phyloP scores from a whole-genome alignment of 495 filamentous ascomycete genomes.

The Staphylotrichum longicolle region DNA sequence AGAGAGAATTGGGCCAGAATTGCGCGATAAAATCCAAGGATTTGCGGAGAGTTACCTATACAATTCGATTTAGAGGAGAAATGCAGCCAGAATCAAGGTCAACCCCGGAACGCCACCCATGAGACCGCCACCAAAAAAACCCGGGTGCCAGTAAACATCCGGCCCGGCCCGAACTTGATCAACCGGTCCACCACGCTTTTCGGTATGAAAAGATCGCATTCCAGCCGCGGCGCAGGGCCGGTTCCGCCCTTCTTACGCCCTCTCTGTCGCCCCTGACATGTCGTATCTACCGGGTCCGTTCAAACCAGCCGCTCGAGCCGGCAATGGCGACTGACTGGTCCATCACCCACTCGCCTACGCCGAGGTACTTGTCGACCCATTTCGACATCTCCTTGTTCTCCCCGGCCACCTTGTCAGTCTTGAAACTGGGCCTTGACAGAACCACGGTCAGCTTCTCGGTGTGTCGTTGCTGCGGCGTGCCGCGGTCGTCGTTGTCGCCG shows the following conservation, averaged over 20 bases:
- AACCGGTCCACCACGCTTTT: conserved; percentile 6
- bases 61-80: conserved; percentile 11
- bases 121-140: conserved; percentile 8
- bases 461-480: neutral
- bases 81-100: conserved; percentile 11
- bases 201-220: neutral
- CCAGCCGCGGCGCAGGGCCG: neutral
- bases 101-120: conserved; percentile 24
- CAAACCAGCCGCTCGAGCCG: conserved; percentile 83
- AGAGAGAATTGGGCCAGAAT: conserved; percentile 9
- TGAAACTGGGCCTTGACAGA: conserved; percentile 71
- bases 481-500: too few species aligned
- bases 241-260: conserved; percentile 33
- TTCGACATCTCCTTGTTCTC: conserved; percentile 82
- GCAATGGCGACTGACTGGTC: conserved; percentile 91
- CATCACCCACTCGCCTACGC: conserved; percentile 96
- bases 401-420: conserved; percentile 73
- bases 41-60: neutral
- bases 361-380: conserved; percentile 93
- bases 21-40: conserved; percentile 10
- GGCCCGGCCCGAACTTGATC: conserved; percentile 17
- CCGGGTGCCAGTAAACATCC: conserved; percentile 4
- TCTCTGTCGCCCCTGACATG: conserved; percentile 51
- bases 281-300: conserved; percentile 68
- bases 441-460: conserved; percentile 27